Evolutionary conservation across 768 basidiomycete species (phyloP), one percentile per base, ranked within the genome.

Genomic region (Rhizopogon roseolus): DNA sequence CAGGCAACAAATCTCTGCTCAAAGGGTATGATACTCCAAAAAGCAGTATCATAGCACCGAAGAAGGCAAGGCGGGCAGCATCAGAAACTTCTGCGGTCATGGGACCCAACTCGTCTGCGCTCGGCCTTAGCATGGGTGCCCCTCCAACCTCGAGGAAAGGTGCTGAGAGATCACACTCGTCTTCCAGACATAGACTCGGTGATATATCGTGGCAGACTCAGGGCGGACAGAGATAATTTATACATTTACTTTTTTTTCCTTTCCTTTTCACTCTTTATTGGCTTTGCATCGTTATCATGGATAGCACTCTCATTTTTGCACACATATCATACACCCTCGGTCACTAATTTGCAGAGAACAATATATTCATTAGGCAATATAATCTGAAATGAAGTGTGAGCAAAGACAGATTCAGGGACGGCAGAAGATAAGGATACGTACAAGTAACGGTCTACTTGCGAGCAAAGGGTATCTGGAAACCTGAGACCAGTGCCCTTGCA

Each of bases 381-480:
- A 38, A 32, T 46, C 27, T 36, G 19, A 14, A 48, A 16, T 37
- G 5, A 25, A 25, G 5, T 48, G 9, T 48, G 14, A 48, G 46
- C 34, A 28, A 49, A 48, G n/a, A n/a, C 14, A 2, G 9, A 5
- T 48, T 48, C 22, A 5, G 5, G 3, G 14, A 16, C 45, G 9
- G 8, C 5, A 4, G 34, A 25, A 14, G 14, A 14, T 38, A 41
- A 45, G 6, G 29, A 52, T 6, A 19, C 38, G 40, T 19, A 55
- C 36, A 34, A 32, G 50, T 57, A 34, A 22, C 22, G 22, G 39
- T 55, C 62, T 66, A 71, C 54, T 68, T 70, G 68, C 81, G 74
- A 41, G 76, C 66, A 72, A 98, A 98, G 1, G 96, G 96, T 55
- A 98, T 79, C 71, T 94, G 88, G 76, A 95, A 93, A 0, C 90